These are phyloP conservation scores for Achaetomiella virescens DNA, from an alignment of 495 filamentous ascomycete species.

Conservation along the genomic window DNA sequence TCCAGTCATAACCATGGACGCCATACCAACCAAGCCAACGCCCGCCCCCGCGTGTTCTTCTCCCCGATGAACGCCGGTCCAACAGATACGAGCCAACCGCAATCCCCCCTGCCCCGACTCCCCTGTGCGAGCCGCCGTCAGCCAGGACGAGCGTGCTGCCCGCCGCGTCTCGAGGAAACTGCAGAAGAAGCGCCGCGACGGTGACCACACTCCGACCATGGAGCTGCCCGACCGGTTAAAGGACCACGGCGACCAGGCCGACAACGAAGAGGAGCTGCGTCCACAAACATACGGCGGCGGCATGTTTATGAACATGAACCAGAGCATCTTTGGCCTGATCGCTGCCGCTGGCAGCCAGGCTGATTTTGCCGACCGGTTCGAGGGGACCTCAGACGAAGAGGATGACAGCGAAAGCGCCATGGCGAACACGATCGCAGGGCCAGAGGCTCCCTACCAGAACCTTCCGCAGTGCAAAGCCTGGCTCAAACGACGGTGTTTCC, in stretches of 20 bases:
- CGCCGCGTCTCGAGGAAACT: constrained; percentile 46
- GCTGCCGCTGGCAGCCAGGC: constrained; percentile 78
- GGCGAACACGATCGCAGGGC: constrained; percentile 28
- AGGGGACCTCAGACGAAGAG: constrained; percentile 75
- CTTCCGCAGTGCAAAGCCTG: neutral
- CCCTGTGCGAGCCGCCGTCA: constrained; percentile 11
- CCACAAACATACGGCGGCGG: constrained; percentile 48
- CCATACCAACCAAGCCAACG: neutral
- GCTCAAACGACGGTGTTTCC: constrained; percentile 35
- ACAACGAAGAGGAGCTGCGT: constrained; percentile 61
- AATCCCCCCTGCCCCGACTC: constrained; percentile 1
- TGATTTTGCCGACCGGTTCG: constrained; percentile 75
- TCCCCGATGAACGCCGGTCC: neutral
- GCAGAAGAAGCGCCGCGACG: constrained; percentile 50
- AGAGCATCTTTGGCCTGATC: constrained; percentile 90
- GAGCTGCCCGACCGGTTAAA: constrained; percentile 72
- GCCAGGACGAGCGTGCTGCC: constrained; percentile 19
- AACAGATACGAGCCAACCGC: constrained; percentile 2
- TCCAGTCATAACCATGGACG: neutral
- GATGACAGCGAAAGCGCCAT: constrained; percentile 28
- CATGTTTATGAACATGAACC: constrained; percentile 73
- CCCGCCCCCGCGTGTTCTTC: neutral
- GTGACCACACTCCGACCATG: constrained; percentile 54
- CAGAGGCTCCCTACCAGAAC: constrained; percentile 8
- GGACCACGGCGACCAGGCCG: constrained; percentile 57